A percentile compares a stretch with the other conserved stretches of the same genome.
These are phyloP conservation scores for Ceratocystis destructans DNA, from an alignment of 2,329 filamentous ascomycete species.

Conservation along the genomic window DNA sequence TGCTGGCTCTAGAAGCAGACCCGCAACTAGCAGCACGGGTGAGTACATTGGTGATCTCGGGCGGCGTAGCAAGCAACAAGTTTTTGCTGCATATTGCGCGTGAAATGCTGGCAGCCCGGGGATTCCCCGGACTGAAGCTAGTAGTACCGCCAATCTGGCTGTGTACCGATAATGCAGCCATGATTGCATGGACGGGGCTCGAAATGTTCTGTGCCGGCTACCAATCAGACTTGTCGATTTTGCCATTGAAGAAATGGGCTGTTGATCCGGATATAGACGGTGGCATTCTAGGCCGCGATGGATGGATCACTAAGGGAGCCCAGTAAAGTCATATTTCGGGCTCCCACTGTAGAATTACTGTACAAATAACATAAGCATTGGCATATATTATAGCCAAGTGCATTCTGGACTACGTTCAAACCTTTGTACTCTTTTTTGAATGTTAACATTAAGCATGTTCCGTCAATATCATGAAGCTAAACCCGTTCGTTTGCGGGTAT, in stretches of 20 bases:
- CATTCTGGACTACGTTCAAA: background rate
- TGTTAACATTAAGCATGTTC: constrained; percentile 16
- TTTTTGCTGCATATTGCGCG: constrained; percentile 58
- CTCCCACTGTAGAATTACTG: constrained; percentile 20
- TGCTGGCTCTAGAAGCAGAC: constrained; percentile 34
- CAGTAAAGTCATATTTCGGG: background rate
- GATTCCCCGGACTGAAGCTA: constrained; percentile 47
- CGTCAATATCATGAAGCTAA: constrained; percentile 17
- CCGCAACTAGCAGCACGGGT: constrained; percentile 27
- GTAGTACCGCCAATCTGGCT: constrained; percentile 61
- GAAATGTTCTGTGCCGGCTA: constrained; percentile 83
- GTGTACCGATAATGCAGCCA: constrained; percentile 92
- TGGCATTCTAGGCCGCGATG: constrained; percentile 50
- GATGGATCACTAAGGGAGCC: constrained; percentile 29
- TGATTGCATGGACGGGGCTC: constrained; percentile 88
- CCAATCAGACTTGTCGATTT: constrained; percentile 45
- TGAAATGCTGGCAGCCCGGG: constrained; percentile 47
- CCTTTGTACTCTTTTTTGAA: background rate
- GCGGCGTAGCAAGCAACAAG: constrained; percentile 76
- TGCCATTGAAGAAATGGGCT: constrained; percentile 56
- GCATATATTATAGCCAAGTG: background rate
- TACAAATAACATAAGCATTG: constrained; percentile 10
- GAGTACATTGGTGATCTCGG: constrained; percentile 63
- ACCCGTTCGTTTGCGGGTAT: constrained; percentile 14
- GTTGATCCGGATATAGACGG: constrained; percentile 49